Conservation (phyloP, 2,329 filamentous ascomycete species). For the Colletotrichum sp. region DNA sequence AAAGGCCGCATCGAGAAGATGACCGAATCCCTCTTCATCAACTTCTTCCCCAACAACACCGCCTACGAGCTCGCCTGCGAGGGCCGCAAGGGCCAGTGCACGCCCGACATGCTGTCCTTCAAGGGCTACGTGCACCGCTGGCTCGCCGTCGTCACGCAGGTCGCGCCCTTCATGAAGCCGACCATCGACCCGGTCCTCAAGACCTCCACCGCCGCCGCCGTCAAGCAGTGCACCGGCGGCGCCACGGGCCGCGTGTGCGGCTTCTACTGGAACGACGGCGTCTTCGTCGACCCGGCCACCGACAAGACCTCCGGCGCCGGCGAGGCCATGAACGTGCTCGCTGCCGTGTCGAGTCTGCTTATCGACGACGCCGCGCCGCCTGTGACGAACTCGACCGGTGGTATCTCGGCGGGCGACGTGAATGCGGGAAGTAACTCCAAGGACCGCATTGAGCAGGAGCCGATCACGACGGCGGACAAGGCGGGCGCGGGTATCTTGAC, state of each 20-base stretch:
- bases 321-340: slow-evolving; percentile 63
- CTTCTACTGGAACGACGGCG: slow-evolving; percentile 62
- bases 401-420: slow-evolving; percentile 49
- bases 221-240: slow-evolving; percentile 66
- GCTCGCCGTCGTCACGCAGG: slow-evolving; percentile 63
- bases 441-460: slow-evolving; percentile 32
- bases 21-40: slow-evolving; percentile 50
- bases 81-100: slow-evolving; percentile 57
- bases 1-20: slow-evolving; percentile 59
- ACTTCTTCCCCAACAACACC: slow-evolving; percentile 62
- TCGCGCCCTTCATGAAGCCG: slow-evolving; percentile 64
- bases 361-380: slow-evolving; percentile 44
- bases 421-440: slow-evolving; percentile 39
- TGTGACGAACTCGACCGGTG: slow-evolving; percentile 53
- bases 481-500: slow-evolving; percentile 57
- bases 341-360: slow-evolving; percentile 56
- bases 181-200: slow-evolving; percentile 63
- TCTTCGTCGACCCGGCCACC: slow-evolving; percentile 47
- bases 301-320: slow-evolving; percentile 63
- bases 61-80: slow-evolving; percentile 75
- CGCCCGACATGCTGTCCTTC: slow-evolving; percentile 74
- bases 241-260: slow-evolving; percentile 64
- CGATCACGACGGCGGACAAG: slow-evolving; percentile 48
- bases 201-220: slow-evolving; percentile 63
- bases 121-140: slow-evolving; percentile 74